Percentiles rank a stretch among this genome's conserved stretches.
These are phyloP conservation scores for Colletotrichum paranaense DNA, from an alignment of 2,329 filamentous ascomycete species.

Conservation along the genomic window DNA sequence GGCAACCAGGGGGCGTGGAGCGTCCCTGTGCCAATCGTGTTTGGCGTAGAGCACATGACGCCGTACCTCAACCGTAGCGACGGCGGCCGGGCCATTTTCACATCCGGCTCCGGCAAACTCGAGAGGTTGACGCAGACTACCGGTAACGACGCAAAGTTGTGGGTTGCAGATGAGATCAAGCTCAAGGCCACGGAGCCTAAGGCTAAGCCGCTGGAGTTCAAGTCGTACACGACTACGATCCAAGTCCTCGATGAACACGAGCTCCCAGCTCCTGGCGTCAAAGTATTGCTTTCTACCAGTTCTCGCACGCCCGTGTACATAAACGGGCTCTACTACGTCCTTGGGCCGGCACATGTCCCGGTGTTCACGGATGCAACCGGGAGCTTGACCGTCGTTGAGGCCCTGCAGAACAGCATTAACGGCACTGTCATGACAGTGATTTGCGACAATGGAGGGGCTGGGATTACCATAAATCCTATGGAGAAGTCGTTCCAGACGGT, in stretches of 20 bases:
- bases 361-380: neutral
- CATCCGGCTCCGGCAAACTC: neutral
- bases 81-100: neutral
- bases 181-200: neutral
- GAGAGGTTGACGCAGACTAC: neutral
- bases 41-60: neutral
- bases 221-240: neutral
- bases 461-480: neutral
- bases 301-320: neutral
- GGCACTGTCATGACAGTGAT: neutral
- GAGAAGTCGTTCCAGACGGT: neutral
- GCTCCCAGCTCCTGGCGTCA: neutral
- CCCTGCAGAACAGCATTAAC: neutral
- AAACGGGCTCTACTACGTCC: neutral
- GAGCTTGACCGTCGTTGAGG: neutral
- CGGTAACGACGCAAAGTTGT: neutral
- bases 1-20: rapidly evolving
- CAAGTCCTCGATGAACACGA: neutral
- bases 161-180: neutral
- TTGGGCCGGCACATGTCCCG: neutral
- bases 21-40: neutral
- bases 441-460: neutral
- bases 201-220: neutral
- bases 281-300: neutral
- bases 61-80: neutral